Conservation (phyloP, 2,329 filamentous ascomycete genomes). For the Coniochaeta sp. region DNA sequence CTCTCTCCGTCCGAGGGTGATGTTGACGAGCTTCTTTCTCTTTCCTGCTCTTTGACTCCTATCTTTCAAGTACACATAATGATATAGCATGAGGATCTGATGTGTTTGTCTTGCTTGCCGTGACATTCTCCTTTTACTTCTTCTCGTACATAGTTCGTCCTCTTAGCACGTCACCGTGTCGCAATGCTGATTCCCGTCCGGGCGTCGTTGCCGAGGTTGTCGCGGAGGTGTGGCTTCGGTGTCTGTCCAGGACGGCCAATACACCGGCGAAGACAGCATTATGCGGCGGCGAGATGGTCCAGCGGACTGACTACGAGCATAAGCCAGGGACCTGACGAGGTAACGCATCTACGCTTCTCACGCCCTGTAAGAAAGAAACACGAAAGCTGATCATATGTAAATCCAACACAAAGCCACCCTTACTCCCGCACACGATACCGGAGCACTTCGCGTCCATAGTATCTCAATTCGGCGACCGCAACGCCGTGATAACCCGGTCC, state of each 20-base stretch:
- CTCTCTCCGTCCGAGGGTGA: background rate
- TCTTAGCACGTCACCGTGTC: background rate
- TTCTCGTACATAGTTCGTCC: background rate
- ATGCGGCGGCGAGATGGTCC: background rate
- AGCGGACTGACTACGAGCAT: conserved; percentile 14
- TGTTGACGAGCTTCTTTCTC: background rate
- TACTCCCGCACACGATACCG: conserved; percentile 62
- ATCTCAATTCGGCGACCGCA: conserved; percentile 54
- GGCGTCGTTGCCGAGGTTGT: conserved; percentile 3
- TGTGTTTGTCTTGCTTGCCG: background rate
- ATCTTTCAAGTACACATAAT: background rate
- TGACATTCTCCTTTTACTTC: background rate
- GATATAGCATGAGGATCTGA: background rate
- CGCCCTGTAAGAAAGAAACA: background rate
- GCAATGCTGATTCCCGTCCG: background rate
- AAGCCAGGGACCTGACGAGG: conserved; percentile 13
- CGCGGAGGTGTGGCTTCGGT: background rate
- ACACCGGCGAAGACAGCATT: background rate
- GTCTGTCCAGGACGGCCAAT: background rate
- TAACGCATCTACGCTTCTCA: conserved; percentile 3
- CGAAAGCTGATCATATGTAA: conserved; percentile 1
- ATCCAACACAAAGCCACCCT: conserved; percentile 44
- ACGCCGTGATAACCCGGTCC: conserved; percentile 46
- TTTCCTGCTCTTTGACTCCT: background rate
- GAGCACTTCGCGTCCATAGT: conserved; percentile 65